These are phyloP conservation scores for Capniomyces stellatus DNA, from an alignment of 371 early-diverging fungal genomes.

Conservation along the genomic window DNA sequence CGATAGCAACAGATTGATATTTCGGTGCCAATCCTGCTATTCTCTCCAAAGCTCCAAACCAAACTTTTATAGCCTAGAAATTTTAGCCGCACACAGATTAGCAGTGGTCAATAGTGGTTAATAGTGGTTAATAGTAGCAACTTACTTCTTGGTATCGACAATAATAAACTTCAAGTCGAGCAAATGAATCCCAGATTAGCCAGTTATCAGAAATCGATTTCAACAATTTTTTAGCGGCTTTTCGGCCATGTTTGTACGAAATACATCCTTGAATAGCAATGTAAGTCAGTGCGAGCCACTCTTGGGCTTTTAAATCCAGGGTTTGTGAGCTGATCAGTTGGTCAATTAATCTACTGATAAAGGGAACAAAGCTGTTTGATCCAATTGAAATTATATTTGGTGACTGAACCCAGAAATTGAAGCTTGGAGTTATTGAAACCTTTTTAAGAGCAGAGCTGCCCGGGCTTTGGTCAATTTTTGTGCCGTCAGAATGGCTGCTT, in stretches of 20 bases:
- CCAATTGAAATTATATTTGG: background rate
- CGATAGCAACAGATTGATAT: background rate
- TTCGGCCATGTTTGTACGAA: background rate
- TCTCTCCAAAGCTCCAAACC: background rate
- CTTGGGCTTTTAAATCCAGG: background rate
- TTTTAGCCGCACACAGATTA: no score
- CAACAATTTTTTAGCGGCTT: background rate
- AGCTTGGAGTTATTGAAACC: no score
- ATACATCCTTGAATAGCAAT: background rate
- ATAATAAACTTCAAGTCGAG: background rate
- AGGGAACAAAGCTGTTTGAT: background rate
- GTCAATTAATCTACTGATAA: background rate
- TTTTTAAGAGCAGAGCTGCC: no score
- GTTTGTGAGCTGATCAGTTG: background rate
- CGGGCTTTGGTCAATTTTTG: no score
- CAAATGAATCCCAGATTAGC: constrained; percentile 1
- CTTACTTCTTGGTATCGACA: background rate
- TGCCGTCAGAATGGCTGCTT: no score
- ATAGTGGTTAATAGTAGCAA: background rate
- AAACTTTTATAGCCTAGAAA: constrained; percentile 1
- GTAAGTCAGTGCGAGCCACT: background rate
- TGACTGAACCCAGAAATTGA: background rate
- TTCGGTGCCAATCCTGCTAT: background rate
- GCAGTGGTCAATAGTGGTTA: no score
- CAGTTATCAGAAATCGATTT: background rate